These are phyloP conservation scores for Ceratobasidium papillatum DNA, from an alignment of 1,284 basidiomycete genomes.

Conservation along the genomic window DNA sequence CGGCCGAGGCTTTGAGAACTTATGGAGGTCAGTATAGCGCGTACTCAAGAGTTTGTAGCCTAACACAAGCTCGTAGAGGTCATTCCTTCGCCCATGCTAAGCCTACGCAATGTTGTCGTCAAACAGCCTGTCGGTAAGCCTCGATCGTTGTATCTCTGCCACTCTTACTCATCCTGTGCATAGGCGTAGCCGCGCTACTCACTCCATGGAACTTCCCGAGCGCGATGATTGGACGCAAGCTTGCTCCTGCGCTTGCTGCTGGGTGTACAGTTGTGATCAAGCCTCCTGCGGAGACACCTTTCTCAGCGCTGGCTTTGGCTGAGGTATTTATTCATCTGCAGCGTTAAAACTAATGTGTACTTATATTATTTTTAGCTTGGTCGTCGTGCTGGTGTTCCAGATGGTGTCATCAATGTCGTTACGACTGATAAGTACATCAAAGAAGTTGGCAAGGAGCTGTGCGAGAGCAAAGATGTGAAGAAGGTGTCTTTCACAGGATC, in stretches of 20 bases:
- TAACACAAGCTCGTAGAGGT: slow-evolving; percentile 62
- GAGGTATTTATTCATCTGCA: slow-evolving; percentile 61
- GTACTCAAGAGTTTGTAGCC: slow-evolving; percentile 51
- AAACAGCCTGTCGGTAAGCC: slow-evolving; percentile 89
- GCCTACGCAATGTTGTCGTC: slow-evolving; percentile 86
- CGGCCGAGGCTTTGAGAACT: slow-evolving; percentile 86
- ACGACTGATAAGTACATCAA: slow-evolving; percentile 83
- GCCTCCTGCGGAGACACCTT: slow-evolving; percentile 95
- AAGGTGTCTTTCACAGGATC: slow-evolving; percentile 97
- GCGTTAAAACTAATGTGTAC: not conserved
- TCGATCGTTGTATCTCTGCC: not conserved
- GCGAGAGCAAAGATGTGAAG: slow-evolving; percentile 75
- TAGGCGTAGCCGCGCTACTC: slow-evolving; percentile 64
- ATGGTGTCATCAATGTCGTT: slow-evolving; percentile 94
- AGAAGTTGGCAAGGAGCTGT: slow-evolving; percentile 78
- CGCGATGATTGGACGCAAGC: slow-evolving; percentile 86
- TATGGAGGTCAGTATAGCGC: slow-evolving; percentile 68
- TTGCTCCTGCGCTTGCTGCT: slow-evolving; percentile 89
- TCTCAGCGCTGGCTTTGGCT: slow-evolving; percentile 87
- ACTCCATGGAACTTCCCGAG: slow-evolving; percentile 95
- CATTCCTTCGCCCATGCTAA: slow-evolving; percentile 79
- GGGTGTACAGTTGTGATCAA: slow-evolving; percentile 98
- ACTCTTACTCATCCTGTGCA: slow-evolving; percentile 24
- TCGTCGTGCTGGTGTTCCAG: slow-evolving; percentile 88
- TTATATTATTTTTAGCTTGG: slow-evolving; percentile 64